Percentiles rank a stretch among this genome's conserved stretches.
Conservation (phyloP, 1,284 basidiomycete genomes). For the Moniliella sp. region DNA sequence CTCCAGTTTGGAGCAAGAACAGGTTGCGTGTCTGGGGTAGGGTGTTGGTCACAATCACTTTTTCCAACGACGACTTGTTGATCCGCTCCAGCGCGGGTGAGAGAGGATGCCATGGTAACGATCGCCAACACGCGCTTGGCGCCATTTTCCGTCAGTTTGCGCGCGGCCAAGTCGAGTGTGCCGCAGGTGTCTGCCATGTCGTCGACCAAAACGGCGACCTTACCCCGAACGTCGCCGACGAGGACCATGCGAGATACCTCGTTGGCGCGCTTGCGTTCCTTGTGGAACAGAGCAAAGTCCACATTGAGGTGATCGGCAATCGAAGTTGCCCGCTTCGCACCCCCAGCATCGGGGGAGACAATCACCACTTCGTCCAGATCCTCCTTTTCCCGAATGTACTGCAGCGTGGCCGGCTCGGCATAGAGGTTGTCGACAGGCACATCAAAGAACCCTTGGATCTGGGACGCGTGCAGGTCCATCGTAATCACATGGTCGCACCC, state of each 20-base stretch:
- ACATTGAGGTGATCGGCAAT: slow-evolving; percentile 89
- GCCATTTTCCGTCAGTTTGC: slow-evolving; percentile 68
- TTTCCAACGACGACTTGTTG: slow-evolving; percentile 45
- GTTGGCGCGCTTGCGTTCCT: slow-evolving; percentile 97
- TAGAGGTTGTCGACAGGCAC: slow-evolving; percentile 99
- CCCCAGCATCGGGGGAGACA: slow-evolving; percentile 93
- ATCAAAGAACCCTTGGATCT: slow-evolving; percentile 78
- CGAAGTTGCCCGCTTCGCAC: slow-evolving; percentile 93
- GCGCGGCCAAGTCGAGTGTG: slow-evolving; percentile 75
- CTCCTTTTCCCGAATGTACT: slow-evolving; percentile 82
- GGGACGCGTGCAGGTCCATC: slow-evolving; percentile 32
- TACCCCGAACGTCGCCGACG: slow-evolving; percentile 77
- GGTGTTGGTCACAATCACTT: slow-evolving; percentile 94
- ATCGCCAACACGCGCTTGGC: slow-evolving; percentile 68
- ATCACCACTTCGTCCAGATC: slow-evolving; percentile 72
- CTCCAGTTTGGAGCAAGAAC: too few relatives aligned
- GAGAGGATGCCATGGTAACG: slow-evolving; percentile 94
- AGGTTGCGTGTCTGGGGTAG: slow-evolving; percentile 71
- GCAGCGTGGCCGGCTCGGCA: slow-evolving; percentile 84
- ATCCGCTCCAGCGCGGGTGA: slow-evolving; percentile 54
- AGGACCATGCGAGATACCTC: slow-evolving; percentile 97
- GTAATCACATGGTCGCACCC: slow-evolving; percentile 90
- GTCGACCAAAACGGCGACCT: slow-evolving; percentile 90
- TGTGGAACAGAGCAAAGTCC: slow-evolving; percentile 98
- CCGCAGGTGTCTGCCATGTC: slow-evolving; percentile 99